Evolutionary conservation across 1,284 basidiomycete species (phyloP), one percentile per base, ranked within the genome.

Genomic region (Leccinum pachyderme): DNA sequence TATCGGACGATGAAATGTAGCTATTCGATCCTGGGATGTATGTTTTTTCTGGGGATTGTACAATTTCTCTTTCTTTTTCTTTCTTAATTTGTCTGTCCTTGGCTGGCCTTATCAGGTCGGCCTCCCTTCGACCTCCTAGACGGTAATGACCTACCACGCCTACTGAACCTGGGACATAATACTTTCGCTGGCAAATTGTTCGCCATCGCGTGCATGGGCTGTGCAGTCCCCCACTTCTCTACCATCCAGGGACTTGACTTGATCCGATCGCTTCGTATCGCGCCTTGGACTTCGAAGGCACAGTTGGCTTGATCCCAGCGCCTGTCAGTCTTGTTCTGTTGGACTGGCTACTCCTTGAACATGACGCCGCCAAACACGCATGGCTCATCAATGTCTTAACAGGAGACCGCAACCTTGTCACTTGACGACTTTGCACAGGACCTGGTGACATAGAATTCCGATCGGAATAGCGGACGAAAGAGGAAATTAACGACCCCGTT

Each of bases 1-100:
- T 81, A 47, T 82, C 80, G 41, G 80, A 81, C 53, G 80, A 81
- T 15, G 71, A 73, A 18, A 39, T 47, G 52, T 72, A 65, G 59
- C 4, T 56, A 49, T 55, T 31, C 28, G 28, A 45, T 60, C 37
- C 56, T 51, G 45, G 5, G 51, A 52, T 41, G 52, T 55, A 46
- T 27, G 47, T 58, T 51, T 45, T 44, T 44, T 22, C 18, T 37
- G 45, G 39, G 49, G 48, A 53, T 58, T 53, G 46, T 55, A 13
- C 13, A 4, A 54, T 39, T 35, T 55, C 22, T 18, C 18, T 18
- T 18, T 53, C 45, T n/a, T 33, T 51, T 27, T 41, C 35, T 47
- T 18, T 53, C 45, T 48, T 46, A 32, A 39, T 39, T n/a, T 39
- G 37, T 46, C 32, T 18, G 18, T 44, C 13, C 13, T 29, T 48